These are phyloP conservation scores for Fusarium sp. DNA, from an alignment of 2,329 filamentous ascomycete species.

Conservation along the genomic window DNA sequence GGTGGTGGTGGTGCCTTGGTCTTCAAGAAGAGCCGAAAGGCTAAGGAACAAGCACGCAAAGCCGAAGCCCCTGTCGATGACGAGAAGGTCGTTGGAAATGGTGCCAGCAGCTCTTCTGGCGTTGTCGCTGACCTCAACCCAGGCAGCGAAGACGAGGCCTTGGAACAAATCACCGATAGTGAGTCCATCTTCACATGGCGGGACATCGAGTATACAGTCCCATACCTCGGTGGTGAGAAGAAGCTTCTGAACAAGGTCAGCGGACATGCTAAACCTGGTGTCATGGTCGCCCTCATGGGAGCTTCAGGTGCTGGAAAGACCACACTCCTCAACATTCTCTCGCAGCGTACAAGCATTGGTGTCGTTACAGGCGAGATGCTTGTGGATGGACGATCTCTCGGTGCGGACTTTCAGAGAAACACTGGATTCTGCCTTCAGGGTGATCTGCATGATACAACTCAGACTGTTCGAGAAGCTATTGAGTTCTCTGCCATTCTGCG, in stretches of 20 bases:
- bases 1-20: conserved; percentile 75
- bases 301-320: conserved; percentile 87
- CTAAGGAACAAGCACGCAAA: conserved; percentile 58
- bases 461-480: conserved; percentile 73
- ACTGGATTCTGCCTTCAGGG: conserved; percentile 75
- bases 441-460: conserved; percentile 72
- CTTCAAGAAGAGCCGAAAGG: conserved; percentile 74
- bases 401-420: conserved; percentile 80
- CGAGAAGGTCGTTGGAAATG: conserved; percentile 36
- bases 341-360: conserved; percentile 79
- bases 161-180: conserved; percentile 48
- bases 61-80: conserved; percentile 45
- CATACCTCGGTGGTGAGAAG: conserved; percentile 52
- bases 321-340: conserved; percentile 80
- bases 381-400: conserved; percentile 76
- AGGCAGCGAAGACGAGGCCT: conserved; percentile 11
- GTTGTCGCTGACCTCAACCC: conserved; percentile 13
- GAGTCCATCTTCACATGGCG: conserved; percentile 74
- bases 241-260: conserved; percentile 64
- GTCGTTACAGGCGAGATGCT: conserved; percentile 80
- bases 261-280: conserved; percentile 83
- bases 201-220: conserved; percentile 78
- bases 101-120: neutral
- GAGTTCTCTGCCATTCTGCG: conserved; percentile 73
- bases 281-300: conserved; percentile 85